A percentile compares a stretch with the other conserved stretches of the same genome.
Evolutionary conservation across 1,284 basidiomycete species (phyloP).

Genomic region (Earliella scabrosa): DNA sequence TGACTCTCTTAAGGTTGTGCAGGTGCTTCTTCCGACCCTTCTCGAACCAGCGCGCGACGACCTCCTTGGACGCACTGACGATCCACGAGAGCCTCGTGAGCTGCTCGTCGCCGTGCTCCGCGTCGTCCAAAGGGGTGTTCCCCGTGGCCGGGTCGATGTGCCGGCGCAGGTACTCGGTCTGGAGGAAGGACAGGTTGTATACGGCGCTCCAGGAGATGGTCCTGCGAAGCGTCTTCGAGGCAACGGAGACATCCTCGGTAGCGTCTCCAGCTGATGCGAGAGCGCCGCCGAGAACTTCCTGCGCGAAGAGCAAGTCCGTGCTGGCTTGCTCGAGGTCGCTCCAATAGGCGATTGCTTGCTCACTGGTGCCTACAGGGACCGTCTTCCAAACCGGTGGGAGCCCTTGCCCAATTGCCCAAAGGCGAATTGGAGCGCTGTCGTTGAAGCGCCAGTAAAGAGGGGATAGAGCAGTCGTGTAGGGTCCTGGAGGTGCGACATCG

Average conservation of each 20-base stretch:
- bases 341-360: slow-evolving; percentile 59
- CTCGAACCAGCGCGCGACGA: slow-evolving; percentile 51
- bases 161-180: slow-evolving; percentile 63
- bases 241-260: slow-evolving; percentile 8
- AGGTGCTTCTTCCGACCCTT: slow-evolving; percentile 42
- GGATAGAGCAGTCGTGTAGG: slow-evolving; percentile 49
- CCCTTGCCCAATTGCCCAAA: slow-evolving; percentile 58
- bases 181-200: slow-evolving; percentile 70
- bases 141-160: slow-evolving; percentile 48
- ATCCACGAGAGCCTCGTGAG: slow-evolving; percentile 56
- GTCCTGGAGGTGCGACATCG: slow-evolving; percentile 45
- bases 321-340: slow-evolving; percentile 52
- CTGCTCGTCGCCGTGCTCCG: slow-evolving; percentile 40
- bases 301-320: slow-evolving; percentile 36
- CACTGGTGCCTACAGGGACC: slow-evolving; percentile 40
- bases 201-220: slow-evolving; percentile 59
- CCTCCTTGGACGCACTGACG: slow-evolving; percentile 57
- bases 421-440: slow-evolving; percentile 52
- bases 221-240: slow-evolving; percentile 54
- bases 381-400: slow-evolving; percentile 60
- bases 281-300: slow-evolving; percentile 14
- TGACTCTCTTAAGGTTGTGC: slow-evolving; percentile 49
- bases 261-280: slow-evolving; percentile 18
- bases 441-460: slow-evolving; percentile 69
- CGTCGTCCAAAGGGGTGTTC: slow-evolving; percentile 54